phyloP scores from a whole-genome alignment of 495 filamentous ascomycete genomes.

The Aspergillus kassunensis region DNA sequence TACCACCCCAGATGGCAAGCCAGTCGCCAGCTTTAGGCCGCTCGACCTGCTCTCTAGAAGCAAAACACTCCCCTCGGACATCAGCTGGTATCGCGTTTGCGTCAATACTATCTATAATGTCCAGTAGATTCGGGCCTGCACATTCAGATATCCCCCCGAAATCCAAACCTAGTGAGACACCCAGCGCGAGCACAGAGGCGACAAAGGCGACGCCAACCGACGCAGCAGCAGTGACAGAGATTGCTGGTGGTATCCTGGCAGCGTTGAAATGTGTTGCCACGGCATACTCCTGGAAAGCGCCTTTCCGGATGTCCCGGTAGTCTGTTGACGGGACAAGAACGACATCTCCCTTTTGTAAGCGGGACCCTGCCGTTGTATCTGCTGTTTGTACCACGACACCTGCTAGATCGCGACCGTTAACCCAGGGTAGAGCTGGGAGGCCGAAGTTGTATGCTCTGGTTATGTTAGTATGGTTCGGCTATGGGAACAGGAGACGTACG shows the following conservation, averaged over 20 bases:
- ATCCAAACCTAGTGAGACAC: slow-evolving; percentile 59
- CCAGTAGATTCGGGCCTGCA: slow-evolving; percentile 51
- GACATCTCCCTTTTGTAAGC: slow-evolving; percentile 51
- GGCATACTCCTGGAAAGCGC: slow-evolving; percentile 65
- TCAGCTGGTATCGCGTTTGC: slow-evolving; percentile 45
- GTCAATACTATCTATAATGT: slow-evolving; percentile 35
- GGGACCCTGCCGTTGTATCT: slow-evolving; percentile 25
- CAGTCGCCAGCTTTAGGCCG: slow-evolving; percentile 53
- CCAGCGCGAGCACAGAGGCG: slow-evolving; percentile 53
- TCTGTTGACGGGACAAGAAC: slow-evolving; percentile 66
- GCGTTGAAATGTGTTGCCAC: slow-evolving; percentile 61
- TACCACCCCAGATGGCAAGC: slow-evolving; percentile 68
- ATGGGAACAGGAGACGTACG: slow-evolving; percentile 39
- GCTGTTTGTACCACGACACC: slow-evolving; percentile 53
- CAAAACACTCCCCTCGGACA: slow-evolving; percentile 51
- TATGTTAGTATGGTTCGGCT: slow-evolving; percentile 7
- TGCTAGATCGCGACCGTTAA: slow-evolving; percentile 61
- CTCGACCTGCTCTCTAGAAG: slow-evolving; percentile 37
- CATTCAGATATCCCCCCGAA: slow-evolving; percentile 35
- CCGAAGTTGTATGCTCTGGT: slow-evolving; percentile 60
- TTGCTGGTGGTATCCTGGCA: slow-evolving; percentile 48
- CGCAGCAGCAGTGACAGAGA: slow-evolving; percentile 50
- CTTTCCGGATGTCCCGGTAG: slow-evolving; percentile 65
- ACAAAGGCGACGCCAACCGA: slow-evolving; percentile 63
- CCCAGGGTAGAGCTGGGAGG: slow-evolving; percentile 59